These are phyloP conservation scores for Saprolegnia diclina DNA, from an alignment of 352 stramenopile genomes.

Conservation along the genomic window DNA sequence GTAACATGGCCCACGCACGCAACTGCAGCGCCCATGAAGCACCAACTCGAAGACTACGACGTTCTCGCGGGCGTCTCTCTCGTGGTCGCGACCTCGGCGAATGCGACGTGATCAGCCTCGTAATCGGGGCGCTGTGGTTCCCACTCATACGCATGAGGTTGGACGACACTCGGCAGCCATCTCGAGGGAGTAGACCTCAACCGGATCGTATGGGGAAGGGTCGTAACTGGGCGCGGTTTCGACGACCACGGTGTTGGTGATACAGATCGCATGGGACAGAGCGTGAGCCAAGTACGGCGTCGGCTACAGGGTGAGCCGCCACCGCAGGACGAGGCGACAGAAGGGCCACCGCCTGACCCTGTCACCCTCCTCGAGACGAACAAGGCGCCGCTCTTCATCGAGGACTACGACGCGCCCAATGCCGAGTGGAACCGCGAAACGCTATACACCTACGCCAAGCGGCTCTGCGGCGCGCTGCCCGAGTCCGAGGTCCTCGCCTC, in stretches of 20 bases:
- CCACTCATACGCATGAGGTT: too few species aligned
- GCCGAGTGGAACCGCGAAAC: constrained; percentile 50
- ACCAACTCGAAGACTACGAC: too few species aligned
- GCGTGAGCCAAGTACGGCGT: background rate
- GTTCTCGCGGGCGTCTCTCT: too few species aligned
- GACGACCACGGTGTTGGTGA: background rate
- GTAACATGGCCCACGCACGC: too few species aligned
- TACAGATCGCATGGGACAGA: background rate
- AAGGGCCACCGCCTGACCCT: background rate
- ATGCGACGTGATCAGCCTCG: too few species aligned
- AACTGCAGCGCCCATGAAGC: too few species aligned
- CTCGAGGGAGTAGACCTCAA: too few species aligned
- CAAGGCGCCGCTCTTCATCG: constrained; percentile 39
- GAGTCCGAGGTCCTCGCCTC: constrained; percentile 39
- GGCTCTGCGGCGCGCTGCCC: constrained; percentile 48
- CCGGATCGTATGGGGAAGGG: background rate
- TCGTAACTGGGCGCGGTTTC: background rate
- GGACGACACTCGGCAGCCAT: too few species aligned
- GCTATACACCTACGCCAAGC: constrained; percentile 47
- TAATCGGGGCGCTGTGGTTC: too few species aligned
- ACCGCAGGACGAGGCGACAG: background rate
- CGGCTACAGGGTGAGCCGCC: background rate
- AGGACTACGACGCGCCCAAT: constrained; percentile 42
- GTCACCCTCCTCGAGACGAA: background rate
- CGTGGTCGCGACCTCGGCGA: too few species aligned